These are phyloP conservation scores for Cyclanthera cordifolia DNA, from an alignment of 306 rosid genomes.

Conservation along the genomic window DNA sequence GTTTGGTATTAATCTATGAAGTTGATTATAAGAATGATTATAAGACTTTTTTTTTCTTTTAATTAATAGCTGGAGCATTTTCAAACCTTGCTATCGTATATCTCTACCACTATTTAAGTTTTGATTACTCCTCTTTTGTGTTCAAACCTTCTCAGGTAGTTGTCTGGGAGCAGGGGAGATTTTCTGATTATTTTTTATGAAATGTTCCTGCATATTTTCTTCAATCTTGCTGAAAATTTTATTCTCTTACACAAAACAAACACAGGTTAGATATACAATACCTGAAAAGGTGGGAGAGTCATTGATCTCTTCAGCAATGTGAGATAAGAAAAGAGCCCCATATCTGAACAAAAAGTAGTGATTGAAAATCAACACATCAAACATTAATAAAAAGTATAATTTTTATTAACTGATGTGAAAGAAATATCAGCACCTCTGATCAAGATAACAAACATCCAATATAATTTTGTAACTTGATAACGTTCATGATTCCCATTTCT, in stretches of 20 bases:
- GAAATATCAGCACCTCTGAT: not conserved
- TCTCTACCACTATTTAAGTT: no score
- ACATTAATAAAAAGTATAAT: not conserved
- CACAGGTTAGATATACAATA: conserved; percentile 23
- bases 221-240: not conserved
- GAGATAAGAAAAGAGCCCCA: conserved; percentile 75
- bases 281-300: conserved; percentile 81
- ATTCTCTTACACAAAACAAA: not conserved
- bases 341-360: conserved; percentile 38
- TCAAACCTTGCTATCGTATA: not conserved
- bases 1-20: no score
- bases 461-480: not conserved
- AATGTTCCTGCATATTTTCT: not conserved
- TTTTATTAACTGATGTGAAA: not conserved
- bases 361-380: conserved; percentile 16
- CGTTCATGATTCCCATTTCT: not conserved
- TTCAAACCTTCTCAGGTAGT: no score
- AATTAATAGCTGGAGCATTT: not conserved
- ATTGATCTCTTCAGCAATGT: conserved; percentile 65
- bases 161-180: no score
- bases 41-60: not conserved
- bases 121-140: no score
- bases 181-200: no score
- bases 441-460: not conserved
- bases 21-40: no score